A percentile compares a stretch with the other conserved stretches of the same genome.
phyloP scores from a whole-genome alignment of 257 asterid genomes.

The Nicotiana attenuata region DNA sequence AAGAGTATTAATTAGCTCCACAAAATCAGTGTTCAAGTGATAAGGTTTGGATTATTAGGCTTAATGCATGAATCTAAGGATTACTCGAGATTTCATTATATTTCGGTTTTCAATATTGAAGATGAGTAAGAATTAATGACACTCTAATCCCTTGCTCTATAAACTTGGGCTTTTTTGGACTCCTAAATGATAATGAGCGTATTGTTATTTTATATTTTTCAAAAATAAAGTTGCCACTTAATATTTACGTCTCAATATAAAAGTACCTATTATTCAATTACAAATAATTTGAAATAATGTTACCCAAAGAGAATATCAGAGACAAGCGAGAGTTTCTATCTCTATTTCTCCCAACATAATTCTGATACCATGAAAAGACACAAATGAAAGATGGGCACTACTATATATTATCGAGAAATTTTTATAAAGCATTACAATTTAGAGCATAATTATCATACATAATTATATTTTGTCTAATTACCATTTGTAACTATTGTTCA shows the following conservation, averaged over 20 bases:
- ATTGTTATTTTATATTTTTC: background rate
- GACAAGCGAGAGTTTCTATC: background rate
- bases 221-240: background rate
- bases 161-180: background rate
- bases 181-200: background rate
- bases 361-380: background rate
- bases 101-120: background rate
- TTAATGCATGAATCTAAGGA: background rate
- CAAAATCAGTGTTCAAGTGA: background rate
- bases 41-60: background rate
- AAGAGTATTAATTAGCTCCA: too few species aligned
- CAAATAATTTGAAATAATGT: background rate
- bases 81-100: too few species aligned
- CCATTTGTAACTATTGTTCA: too few species aligned
- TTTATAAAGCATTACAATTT: too few species aligned
- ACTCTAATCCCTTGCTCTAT: background rate
- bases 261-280: background rate
- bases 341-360: background rate
- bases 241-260: background rate
- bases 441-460: too few species aligned
- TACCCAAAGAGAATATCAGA: background rate
- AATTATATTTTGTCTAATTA: too few species aligned
- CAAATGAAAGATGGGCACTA: too few species aligned
- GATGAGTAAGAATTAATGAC: background rate
- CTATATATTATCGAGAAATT: too few species aligned